phyloP scores from a whole-genome alignment of 2,329 filamentous ascomycete species.

The Bipolaris victoriae region DNA sequence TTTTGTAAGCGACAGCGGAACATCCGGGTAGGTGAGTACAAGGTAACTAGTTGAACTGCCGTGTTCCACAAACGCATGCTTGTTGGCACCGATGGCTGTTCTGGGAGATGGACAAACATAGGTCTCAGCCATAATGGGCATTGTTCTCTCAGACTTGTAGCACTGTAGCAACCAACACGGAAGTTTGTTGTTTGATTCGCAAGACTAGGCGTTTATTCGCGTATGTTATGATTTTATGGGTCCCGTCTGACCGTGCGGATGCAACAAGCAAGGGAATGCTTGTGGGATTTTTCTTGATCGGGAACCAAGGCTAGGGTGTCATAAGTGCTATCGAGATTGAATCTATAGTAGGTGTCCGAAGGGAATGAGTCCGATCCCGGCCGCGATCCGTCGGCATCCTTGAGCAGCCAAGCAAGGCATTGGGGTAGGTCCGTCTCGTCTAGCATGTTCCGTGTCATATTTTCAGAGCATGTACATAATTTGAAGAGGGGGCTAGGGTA shows the following conservation, averaged over 20 bases:
- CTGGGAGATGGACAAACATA: slow-evolving; percentile 5
- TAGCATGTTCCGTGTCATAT: slow-evolving; percentile 1
- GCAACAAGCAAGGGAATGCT: neutral
- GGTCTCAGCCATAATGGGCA: slow-evolving; percentile 3
- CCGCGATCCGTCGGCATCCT: slow-evolving; percentile 5
- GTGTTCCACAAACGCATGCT: slow-evolving; percentile 29
- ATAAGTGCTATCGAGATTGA: too few relatives aligned
- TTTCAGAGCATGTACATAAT: slow-evolving; percentile 19
- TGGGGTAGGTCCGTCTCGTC: neutral
- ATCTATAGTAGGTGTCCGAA: neutral
- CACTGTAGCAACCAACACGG: neutral
- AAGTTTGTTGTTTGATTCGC: slow-evolving; percentile 15
- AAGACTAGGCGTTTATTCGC: neutral
- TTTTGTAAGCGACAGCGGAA: slow-evolving; percentile 9
- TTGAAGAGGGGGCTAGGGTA: slow-evolving; percentile 26
- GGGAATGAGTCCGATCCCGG: neutral
- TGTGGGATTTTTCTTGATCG: neutral
- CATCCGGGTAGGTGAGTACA: slow-evolving; percentile 17
- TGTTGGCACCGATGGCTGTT: slow-evolving; percentile 12
- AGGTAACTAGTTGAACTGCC: slow-evolving; percentile 8
- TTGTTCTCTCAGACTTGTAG: neutral
- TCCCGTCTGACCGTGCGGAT: slow-evolving; percentile 5
- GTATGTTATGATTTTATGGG: slow-evolving; percentile 6
- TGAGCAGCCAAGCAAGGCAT: neutral
- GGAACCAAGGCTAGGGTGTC: too few relatives aligned